Evolutionary conservation across 805 yeast genomes (phyloP), one percentile per base, ranked within the genome.

Genomic region (Candida sanyiensis): DNA sequence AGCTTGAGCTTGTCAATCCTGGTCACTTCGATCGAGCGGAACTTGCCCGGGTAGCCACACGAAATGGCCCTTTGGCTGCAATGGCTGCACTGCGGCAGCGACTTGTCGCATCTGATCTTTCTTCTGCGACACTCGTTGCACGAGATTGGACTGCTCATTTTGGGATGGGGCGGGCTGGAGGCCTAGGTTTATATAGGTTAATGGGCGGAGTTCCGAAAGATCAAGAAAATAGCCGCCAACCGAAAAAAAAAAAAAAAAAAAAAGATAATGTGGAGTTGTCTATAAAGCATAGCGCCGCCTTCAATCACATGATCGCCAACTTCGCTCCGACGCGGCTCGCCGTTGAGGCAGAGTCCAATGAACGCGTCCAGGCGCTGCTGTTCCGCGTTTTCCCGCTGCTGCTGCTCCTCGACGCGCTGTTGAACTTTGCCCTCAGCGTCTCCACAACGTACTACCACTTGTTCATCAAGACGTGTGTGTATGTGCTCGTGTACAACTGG

Each of bases 101-200:
- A 42, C 20, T 50, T 47, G 26, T 35, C 23, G 27, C 58, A 54
- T 1, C 52, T 41, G 38, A 54, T 50, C 43, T 54, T 54, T 3
- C 58, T 27, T 1, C 57, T 42, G 19, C 58, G 46, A 36, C 58
- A 54, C 40, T 52, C 56, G 17, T 46, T 48, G 28, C 58, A 52
- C 1, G 55, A 50, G 11, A 54, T 47, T 0, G 58, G 57, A 15
- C 29, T 27, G 3, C 7, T 11, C 29, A 27, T 27, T n/a, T n/a
- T n/a, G n/a, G 10, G 18, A 5, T 7, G 29, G 13, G 18, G 10
- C 8, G 9, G 18, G 3, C 8, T 10, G 29, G 29, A 27, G 29
- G 13, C 15, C 12, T n/a, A n/a, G n/a, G n/a, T n/a, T n/a, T n/a
- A n/a, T n/a, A n/a, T n/a, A n/a, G n/a, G n/a, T n/a, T n/a, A n/a